Evolutionary conservation across 306 rosid genomes (phyloP).

Genomic region (Vigna reflexopilosa): DNA sequence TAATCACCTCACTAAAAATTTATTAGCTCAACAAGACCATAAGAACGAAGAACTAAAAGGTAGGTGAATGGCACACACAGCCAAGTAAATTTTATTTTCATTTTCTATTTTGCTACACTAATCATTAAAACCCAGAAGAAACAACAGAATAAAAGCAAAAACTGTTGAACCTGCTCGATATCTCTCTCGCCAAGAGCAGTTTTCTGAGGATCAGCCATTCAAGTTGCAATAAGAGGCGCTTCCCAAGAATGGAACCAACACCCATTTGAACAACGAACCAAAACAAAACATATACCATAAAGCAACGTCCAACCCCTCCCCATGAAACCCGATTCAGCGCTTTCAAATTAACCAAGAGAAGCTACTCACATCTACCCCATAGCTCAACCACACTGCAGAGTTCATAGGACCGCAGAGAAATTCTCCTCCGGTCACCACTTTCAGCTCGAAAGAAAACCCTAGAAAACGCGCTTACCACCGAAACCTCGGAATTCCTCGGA

Average conservation of each 20-base stretch:
- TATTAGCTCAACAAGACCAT: slow-evolving; percentile 8
- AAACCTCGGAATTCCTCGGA: slow-evolving; percentile 15
- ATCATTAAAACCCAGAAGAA: not conserved
- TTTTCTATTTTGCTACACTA: not conserved
- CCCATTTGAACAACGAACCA: slow-evolving; percentile 72
- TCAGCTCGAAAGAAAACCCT: slow-evolving; percentile 70
- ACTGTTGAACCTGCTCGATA: slow-evolving; percentile 77
- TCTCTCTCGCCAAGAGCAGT: slow-evolving; percentile 70
- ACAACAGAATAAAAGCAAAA: not conserved
- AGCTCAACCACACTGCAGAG: slow-evolving; percentile 48
- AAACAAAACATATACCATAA: slow-evolving; percentile 51
- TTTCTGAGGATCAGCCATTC: slow-evolving; percentile 92
- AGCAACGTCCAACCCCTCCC: slow-evolving; percentile 59
- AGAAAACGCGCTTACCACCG: slow-evolving; percentile 45
- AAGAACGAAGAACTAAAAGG: slow-evolving; percentile 1
- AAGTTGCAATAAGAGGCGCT: slow-evolving; percentile 66
- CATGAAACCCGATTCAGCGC: slow-evolving; percentile 58
- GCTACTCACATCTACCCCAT: slow-evolving; percentile 58
- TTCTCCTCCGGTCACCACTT: slow-evolving; percentile 38
- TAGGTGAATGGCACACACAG: not conserved
- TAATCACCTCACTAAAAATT: not conserved
- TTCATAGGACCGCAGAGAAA: slow-evolving; percentile 29
- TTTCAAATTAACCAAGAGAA: slow-evolving; percentile 27
- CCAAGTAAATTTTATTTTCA: not conserved
- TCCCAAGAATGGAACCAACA: slow-evolving; percentile 59